Evolutionary conservation across 2,329 filamentous ascomycete species (phyloP), one percentile per base, ranked within the genome.

Genomic region (Fusarium odoratissimum): DNA sequence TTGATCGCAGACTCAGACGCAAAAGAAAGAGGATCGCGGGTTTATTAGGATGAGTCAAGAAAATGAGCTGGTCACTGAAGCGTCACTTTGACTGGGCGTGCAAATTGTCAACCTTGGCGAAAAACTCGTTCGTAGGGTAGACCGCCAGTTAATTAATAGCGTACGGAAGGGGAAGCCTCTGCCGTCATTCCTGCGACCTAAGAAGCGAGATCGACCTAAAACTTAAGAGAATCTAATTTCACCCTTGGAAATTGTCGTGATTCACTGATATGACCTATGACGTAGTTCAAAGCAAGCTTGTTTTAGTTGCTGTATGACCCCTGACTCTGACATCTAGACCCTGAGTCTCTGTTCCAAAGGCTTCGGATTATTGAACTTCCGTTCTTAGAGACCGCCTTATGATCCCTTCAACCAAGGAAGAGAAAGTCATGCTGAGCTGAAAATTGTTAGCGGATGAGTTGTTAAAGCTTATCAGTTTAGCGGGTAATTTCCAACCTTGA

Each of bases 271-370:
- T 59, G 54, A 49, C 37, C 45, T 54, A 73, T 73, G 71, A 73
- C 71, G 71, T 73, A 73, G 45, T 12, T 30, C n/a, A 57, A 59
- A 31, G 23, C 63, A 60, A 67, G 66, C 70, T 73, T 73, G 71
- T 60, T 73, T 73, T 71, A 67, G 49, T 41, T 17, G 33, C 31
- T 61, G 35, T 8, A 38, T 67, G 66, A 63, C 60, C 66, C 70
- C 45, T 73, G 45, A 40, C 40, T 56, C 28, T 59, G 41, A 16
- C 25, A 38, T 52, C 33, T 54, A 54, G 49, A 40, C 19, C 49
- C 33, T 30, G 49, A 40, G 23, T 54, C 23, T 38, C 9, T 37
- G 48, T 23, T n/a, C 8, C 19, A 13, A 21, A 25, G 51, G 25
- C 30, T 21, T 33, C 49, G 45, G 49, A 64, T 57, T 57, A 69